These are phyloP conservation scores for Ustilago loliicola DNA, from an alignment of 1,284 basidiomycete species.

Conservation along the genomic window DNA sequence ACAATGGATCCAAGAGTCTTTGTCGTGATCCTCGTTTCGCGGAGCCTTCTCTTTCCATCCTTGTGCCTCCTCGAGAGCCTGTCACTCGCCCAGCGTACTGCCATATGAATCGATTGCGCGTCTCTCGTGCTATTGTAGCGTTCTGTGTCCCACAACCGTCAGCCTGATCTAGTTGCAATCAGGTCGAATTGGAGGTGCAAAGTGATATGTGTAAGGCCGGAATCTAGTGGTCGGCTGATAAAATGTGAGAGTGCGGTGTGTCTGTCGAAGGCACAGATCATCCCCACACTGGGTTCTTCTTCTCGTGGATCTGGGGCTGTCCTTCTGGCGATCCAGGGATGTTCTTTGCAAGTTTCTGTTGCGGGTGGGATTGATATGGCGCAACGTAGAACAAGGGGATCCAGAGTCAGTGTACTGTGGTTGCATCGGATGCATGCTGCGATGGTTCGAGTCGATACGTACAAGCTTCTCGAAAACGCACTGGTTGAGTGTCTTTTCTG, in stretches of 20 bases:
- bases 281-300: constrained; percentile 81
- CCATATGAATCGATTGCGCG: background rate
- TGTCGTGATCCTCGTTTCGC: constrained; percentile 74
- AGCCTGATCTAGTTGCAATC: background rate
- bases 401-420: background rate
- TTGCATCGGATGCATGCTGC: background rate
- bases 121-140: background rate
- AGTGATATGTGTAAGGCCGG: constrained; percentile 13
- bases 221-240: constrained; percentile 11
- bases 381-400: background rate
- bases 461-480: constrained; percentile 96
- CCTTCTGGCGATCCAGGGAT: constrained; percentile 92
- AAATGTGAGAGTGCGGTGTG: background rate
- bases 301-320: constrained; percentile 88
- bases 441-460: constrained; percentile 23
- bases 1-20: constrained; percentile 79
- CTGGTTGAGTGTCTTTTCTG: constrained; percentile 88
- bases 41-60: background rate
- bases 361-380: constrained; percentile 64
- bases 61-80: background rate
- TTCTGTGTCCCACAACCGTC: background rate
- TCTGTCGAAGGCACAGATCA: constrained; percentile 6
- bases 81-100: background rate
- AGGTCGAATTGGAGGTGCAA: constrained; percentile 22
- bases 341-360: constrained; percentile 87